Conservation (phyloP, 2,329 filamentous ascomycete species). For the Mycogone perniciosa region DNA sequence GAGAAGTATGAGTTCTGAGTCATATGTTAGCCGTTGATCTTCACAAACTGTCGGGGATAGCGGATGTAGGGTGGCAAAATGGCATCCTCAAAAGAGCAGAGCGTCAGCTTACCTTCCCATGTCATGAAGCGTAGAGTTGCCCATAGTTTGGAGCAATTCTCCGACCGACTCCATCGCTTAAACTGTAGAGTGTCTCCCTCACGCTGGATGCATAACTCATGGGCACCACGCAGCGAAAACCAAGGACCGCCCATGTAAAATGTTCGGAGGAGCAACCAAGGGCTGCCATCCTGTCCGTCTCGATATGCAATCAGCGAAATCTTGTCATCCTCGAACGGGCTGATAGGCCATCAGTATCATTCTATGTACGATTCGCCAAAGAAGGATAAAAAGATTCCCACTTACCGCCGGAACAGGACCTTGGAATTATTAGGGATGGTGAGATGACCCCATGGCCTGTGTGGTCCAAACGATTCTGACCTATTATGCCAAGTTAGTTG, state of each 20-base stretch:
- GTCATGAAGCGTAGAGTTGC: slow-evolving; percentile 50
- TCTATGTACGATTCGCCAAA: background rate
- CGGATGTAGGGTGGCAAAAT: too few species aligned
- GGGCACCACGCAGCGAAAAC: slow-evolving; percentile 46
- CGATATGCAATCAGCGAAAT: slow-evolving; percentile 49
- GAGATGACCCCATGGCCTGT: slow-evolving; percentile 36
- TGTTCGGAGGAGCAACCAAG: slow-evolving; percentile 43
- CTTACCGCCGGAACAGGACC: slow-evolving; percentile 50
- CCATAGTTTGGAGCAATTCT: slow-evolving; percentile 44
- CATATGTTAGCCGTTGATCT: background rate
- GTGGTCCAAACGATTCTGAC: slow-evolving; percentile 42
- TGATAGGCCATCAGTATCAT: slow-evolving; percentile 20
- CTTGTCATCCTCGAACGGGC: slow-evolving; percentile 49
- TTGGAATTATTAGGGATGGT: slow-evolving; percentile 42
- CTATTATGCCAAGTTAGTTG: slow-evolving; percentile 22
- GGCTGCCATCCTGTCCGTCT: slow-evolving; percentile 35
- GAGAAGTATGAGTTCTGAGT: slow-evolving; percentile 51
- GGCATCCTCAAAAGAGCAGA: too few species aligned
- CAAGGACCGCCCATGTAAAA: slow-evolving; percentile 34
- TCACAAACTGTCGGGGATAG: background rate
- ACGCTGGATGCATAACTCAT: slow-evolving; percentile 48
- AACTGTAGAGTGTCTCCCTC: slow-evolving; percentile 44
- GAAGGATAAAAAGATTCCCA: too few species aligned
- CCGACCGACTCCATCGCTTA: slow-evolving; percentile 43
- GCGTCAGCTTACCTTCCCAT: slow-evolving; percentile 47